Percentiles rank a stretch among this genome's conserved stretches.
These are phyloP conservation scores for Scheffersomyces stipitis DNA, from an alignment of 805 yeast genomes.

Conservation along the genomic window DNA sequence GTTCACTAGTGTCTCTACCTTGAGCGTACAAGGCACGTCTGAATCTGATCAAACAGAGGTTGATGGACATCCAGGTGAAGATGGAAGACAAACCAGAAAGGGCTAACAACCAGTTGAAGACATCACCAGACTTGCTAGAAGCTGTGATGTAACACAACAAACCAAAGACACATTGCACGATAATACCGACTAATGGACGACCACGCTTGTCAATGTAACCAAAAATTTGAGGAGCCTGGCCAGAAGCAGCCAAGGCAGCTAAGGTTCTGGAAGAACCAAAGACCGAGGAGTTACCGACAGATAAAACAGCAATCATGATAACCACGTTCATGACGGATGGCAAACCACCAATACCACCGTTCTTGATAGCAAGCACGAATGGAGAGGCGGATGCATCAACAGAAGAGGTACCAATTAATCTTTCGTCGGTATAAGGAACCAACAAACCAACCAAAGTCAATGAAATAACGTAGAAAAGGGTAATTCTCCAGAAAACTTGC, in stretches of 20 bases:
- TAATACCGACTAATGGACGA: conserved; percentile 71
- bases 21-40: conserved; percentile 59
- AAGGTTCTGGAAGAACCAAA: conserved; percentile 70
- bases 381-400: conserved; percentile 70
- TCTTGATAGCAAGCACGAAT: conserved; percentile 67
- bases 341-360: conserved; percentile 65
- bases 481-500: conserved; percentile 81
- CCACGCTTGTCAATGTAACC: conserved; percentile 76
- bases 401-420: conserved; percentile 48
- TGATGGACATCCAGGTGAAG: conserved; percentile 77
- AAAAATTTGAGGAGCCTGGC: conserved; percentile 58
- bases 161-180: conserved; percentile 53
- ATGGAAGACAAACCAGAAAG: conserved; percentile 75
- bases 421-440: conserved; percentile 61
- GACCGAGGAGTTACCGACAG: conserved; percentile 73
- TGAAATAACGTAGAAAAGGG: conserved; percentile 65
- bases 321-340: conserved; percentile 73
- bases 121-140: conserved; percentile 49
- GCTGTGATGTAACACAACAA: conserved; percentile 65
- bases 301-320: conserved; percentile 63
- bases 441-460: conserved; percentile 58
- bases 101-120: conserved; percentile 77
- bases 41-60: conserved; percentile 64
- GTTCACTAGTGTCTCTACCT: conserved; percentile 36
- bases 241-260: conserved; percentile 65